Evolutionary conservation across 768 basidiomycete genomes (phyloP), one percentile per base, ranked within the genome.

Genomic region (Phylloporus rhodoxanthus): DNA sequence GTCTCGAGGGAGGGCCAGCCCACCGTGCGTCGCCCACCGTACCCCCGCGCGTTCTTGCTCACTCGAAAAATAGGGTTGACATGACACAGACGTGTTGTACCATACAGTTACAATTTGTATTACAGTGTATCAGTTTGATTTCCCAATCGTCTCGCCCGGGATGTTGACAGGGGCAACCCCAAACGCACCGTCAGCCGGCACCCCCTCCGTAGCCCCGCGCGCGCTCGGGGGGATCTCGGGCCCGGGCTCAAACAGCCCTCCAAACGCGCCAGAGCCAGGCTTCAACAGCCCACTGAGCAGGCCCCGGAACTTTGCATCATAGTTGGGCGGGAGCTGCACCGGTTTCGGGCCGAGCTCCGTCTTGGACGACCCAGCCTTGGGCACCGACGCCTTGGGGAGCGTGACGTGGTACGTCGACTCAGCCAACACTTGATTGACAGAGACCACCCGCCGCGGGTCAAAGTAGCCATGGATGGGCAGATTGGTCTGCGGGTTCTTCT

Each of bases 341-440:
- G 48, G 54, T 6, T 21, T 55, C 5, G 65, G 57, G 4, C 61
- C 61, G 4, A 60, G 58, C 25, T 64, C 60, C 2, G 48, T 19
- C 26, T 63, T 67, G 43, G 21, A 15, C 25, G 23, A 11, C 13
- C 11, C 21, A 38, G 36, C 42, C 19, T 49, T 47, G 8, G 63
- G 57, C 20, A 67, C 20, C 23, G 65, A 56, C 2, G 53, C 19
- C 1, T 48, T 28, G 14, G 66, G 65, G 25, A 69, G 56, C 0
- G 44, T 58, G 42, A 55, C 56, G 6, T 70, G 59, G 45, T 48
- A 55, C 0, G 57, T 55, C 23, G 45, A 30, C 32, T 70, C 66
- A 30, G 70, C 45, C 19, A 60, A 49, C 29, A 72, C 56, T 43
- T 71, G 70, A 51, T 72, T 70, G 43, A 71, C 60, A 8, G 39